phyloP scores from a whole-genome alignment of 208 protist genomes.

The Trichomonas tenax region DNA sequence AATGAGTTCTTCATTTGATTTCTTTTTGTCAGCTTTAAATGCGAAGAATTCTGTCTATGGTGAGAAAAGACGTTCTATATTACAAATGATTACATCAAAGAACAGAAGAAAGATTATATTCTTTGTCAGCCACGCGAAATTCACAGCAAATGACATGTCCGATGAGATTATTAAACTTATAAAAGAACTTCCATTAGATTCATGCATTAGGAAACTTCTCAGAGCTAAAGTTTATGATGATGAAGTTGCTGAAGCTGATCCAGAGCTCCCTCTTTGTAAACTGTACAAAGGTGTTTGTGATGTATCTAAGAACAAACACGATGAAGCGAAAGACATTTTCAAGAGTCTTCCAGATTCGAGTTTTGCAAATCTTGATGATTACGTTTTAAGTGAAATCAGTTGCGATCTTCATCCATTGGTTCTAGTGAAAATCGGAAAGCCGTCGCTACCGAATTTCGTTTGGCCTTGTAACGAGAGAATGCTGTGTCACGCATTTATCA shows the following conservation, averaged over 20 bases:
- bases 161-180: neutral
- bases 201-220: neutral
- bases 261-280: neutral
- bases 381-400: neutral
- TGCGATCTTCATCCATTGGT: neutral
- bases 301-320: neutral
- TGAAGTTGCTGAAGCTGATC: neutral
- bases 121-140: neutral
- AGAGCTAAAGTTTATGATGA: neutral
- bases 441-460: neutral
- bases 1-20: neutral
- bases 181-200: neutral
- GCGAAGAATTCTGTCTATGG: neutral
- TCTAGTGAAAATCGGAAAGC: neutral
- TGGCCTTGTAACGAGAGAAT: neutral
- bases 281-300: neutral
- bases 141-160: neutral
- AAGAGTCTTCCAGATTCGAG: neutral
- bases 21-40: neutral
- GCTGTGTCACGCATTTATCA: neutral
- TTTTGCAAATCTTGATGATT: neutral
- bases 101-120: neutral
- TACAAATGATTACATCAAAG: neutral
- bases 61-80: neutral
- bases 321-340: neutral